phyloP scores from a whole-genome alignment of 129 eudicot species.

The Mikania micrantha region DNA sequence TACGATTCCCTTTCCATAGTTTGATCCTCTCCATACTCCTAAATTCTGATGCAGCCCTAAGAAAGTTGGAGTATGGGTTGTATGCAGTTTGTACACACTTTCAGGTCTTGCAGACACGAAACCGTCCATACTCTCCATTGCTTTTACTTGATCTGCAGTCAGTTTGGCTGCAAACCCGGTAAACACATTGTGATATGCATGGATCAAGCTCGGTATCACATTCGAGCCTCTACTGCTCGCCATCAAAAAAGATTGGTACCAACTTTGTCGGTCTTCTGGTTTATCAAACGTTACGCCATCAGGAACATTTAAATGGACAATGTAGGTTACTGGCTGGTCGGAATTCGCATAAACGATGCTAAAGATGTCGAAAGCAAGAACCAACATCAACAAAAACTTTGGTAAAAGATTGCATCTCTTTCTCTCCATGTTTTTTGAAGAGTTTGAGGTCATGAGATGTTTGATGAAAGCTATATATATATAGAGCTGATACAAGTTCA shows the following conservation, averaged over 20 bases:
- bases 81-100: constrained; percentile 25
- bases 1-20: constrained; percentile 31
- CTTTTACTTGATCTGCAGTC: constrained; percentile 26
- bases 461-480: constrained; percentile 10
- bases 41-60: constrained; percentile 29
- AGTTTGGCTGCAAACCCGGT: constrained; percentile 36
- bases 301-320: constrained; percentile 20
- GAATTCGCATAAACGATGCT: constrained; percentile 2
- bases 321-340: constrained; percentile 23
- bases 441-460: constrained; percentile 11
- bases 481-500: background rate
- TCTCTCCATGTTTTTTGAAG: constrained; percentile 21
- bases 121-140: constrained; percentile 33
- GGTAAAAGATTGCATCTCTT: constrained; percentile 11
- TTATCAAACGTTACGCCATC: constrained; percentile 8
- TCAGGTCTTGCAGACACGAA: constrained; percentile 38
- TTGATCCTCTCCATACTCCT: constrained; percentile 36
- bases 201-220: constrained; percentile 17
- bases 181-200: constrained; percentile 31
- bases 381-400: constrained; percentile 4
- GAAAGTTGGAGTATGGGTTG: constrained; percentile 29
- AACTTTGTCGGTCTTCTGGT: constrained; percentile 16
- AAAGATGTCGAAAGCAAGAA: constrained; percentile 20
- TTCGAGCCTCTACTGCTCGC: background rate
- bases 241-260: constrained; percentile 20